Evolutionary conservation across 768 basidiomycete species (phyloP).

Genomic region (Lactifluus volemus): DNA sequence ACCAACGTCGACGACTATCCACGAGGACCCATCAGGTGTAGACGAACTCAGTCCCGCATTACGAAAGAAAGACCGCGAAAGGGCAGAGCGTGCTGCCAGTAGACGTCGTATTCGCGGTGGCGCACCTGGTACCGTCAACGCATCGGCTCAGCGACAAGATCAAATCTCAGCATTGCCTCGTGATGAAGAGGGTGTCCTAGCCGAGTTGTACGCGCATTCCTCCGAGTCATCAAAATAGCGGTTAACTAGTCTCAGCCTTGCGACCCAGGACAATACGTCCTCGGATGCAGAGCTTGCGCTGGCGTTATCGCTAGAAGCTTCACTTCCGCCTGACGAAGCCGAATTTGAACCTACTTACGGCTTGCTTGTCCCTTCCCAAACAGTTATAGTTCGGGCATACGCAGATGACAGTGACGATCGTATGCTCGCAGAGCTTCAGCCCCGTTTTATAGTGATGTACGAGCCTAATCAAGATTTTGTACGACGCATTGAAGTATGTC

Average conservation of each 20-base stretch:
- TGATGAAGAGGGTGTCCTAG: slow-evolving; percentile 30
- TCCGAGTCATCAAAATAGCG: too few relatives aligned
- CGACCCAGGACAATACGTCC: slow-evolving; percentile 17
- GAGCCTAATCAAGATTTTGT: slow-evolving; percentile 93
- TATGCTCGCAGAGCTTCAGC: slow-evolving; percentile 76
- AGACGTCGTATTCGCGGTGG: slow-evolving; percentile 75
- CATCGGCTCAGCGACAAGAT: background rate
- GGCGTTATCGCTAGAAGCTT: slow-evolving; percentile 15
- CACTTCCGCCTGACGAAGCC: slow-evolving; percentile 15
- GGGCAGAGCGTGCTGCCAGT: slow-evolving; percentile 48
- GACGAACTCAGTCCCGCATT: slow-evolving; percentile 60
- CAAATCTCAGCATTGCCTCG: slow-evolving; percentile 7
- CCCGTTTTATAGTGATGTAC: slow-evolving; percentile 91
- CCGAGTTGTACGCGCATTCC: slow-evolving; percentile 26
- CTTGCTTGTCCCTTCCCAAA: slow-evolving; percentile 65
- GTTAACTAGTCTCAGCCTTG: slow-evolving; percentile 6
- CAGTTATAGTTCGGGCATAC: slow-evolving; percentile 79
- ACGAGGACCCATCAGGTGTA: slow-evolving; percentile 18
- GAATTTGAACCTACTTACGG: slow-evolving; percentile 79
- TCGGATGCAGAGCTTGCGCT: slow-evolving; percentile 32
- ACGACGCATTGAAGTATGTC: slow-evolving; percentile 74
- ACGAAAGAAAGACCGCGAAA: slow-evolving; percentile 65
- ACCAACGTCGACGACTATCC: slow-evolving; percentile 23
- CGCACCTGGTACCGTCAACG: slow-evolving; percentile 29
- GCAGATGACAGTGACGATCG: slow-evolving; percentile 91